These are phyloP conservation scores for Saccharomyces uvarum DNA, from an alignment of 1,139 yeast genomes.

Conservation along the genomic window DNA sequence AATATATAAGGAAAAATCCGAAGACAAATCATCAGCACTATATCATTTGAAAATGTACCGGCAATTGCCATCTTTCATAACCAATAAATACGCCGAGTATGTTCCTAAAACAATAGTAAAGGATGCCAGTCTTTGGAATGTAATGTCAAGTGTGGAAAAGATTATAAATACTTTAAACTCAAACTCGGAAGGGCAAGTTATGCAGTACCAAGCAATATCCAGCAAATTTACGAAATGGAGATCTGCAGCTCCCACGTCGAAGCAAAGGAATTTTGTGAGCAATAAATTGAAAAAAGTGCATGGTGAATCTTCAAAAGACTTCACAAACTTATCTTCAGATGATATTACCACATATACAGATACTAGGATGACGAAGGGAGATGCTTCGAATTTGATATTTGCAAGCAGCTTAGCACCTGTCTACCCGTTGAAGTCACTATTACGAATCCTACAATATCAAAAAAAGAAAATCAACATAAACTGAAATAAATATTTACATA, in stretches of 20 bases:
- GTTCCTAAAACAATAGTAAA: slow-evolving; percentile 18
- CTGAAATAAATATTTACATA: background rate
- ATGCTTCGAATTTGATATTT: slow-evolving; percentile 43
- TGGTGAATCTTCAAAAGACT: background rate
- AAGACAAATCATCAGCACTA: slow-evolving; percentile 7
- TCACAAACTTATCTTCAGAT: background rate
- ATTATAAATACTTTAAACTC: slow-evolving; percentile 9
- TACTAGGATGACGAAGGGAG: slow-evolving; percentile 28
- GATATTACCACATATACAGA: background rate
- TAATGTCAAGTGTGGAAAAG: slow-evolving; percentile 20
- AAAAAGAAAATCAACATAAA: slow-evolving; percentile 4
- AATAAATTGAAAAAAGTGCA: slow-evolving; percentile 14
- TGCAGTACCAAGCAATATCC: slow-evolving; percentile 4
- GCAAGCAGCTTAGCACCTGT: slow-evolving; percentile 33
- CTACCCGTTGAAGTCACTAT: slow-evolving; percentile 21
- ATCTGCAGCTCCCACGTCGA: slow-evolving; percentile 21
- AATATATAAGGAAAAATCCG: slow-evolving; percentile 16
- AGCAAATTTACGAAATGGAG: slow-evolving; percentile 33
- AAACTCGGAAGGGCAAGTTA: slow-evolving; percentile 7
- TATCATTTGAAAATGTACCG: slow-evolving; percentile 20
- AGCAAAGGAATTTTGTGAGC: slow-evolving; percentile 23
- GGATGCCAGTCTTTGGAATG: slow-evolving; percentile 14
- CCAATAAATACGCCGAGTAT: slow-evolving; percentile 5
- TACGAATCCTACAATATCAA: slow-evolving; percentile 14
- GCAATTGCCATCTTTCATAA: slow-evolving; percentile 15